Conservation (phyloP, 2,329 filamentous ascomycete species). For the Sclerotinia nivalis region DNA sequence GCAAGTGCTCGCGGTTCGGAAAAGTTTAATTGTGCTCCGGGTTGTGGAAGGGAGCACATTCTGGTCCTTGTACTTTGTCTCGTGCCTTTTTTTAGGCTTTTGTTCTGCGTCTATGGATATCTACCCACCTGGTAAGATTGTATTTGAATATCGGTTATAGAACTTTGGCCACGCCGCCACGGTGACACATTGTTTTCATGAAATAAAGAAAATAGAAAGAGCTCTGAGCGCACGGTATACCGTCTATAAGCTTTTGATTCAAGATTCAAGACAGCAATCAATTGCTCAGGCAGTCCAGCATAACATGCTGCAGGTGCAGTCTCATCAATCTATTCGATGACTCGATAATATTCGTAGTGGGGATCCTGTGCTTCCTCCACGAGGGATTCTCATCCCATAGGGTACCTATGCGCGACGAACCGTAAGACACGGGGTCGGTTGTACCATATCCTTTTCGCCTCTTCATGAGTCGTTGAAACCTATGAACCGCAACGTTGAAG, state of each 20-base stretch:
- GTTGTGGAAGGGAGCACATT: neutral
- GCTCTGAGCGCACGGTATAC: neutral
- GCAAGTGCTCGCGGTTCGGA: neutral
- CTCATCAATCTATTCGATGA: neutral
- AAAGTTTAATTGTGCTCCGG: neutral
- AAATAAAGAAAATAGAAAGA: neutral
- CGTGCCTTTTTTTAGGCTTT: neutral
- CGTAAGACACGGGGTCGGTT: neutral
- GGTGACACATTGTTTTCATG: neutral
- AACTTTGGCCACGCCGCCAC: neutral
- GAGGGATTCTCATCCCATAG: neutral
- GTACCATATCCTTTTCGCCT: neutral
- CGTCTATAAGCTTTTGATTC: neutral
- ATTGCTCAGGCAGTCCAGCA: neutral
- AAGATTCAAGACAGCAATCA: neutral
- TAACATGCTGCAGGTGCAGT: neutral
- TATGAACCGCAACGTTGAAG: neutral
- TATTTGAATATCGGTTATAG: neutral
- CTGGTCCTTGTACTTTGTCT: neutral
- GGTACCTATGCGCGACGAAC: neutral
- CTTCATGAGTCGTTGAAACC: neutral
- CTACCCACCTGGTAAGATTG: neutral
- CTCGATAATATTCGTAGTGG: neutral
- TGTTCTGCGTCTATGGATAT: neutral
- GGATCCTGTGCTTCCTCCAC: neutral